phyloP scores from a whole-genome alignment of 192 early-diverging fungal species.

The Borealophlyctis nickersoniae region DNA sequence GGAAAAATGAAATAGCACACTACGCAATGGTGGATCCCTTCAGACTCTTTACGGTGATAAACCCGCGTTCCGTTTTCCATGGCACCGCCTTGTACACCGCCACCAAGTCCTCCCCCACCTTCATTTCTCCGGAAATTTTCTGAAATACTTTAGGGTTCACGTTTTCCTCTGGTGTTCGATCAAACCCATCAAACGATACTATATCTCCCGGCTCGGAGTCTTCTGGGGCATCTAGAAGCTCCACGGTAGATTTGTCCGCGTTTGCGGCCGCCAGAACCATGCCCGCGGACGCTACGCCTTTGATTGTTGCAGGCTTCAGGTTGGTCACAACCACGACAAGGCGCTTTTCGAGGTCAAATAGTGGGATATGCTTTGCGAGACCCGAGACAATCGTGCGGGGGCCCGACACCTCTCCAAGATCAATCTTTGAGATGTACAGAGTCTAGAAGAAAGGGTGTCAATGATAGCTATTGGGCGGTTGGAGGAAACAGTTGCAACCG shows the following conservation, averaged over 20 bases:
- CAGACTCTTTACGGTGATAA: not conserved
- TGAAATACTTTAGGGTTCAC: constrained; percentile 67
- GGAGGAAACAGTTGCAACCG: not conserved
- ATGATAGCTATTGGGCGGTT: not conserved
- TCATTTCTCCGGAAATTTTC: constrained; percentile 53
- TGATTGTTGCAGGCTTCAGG: constrained; percentile 62
- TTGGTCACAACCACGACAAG: constrained; percentile 60
- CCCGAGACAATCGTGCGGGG: constrained; percentile 69
- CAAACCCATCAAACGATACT: constrained; percentile 54
- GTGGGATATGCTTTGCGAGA: constrained; percentile 51
- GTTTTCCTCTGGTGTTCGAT: constrained; percentile 38
- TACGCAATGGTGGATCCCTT: not conserved
- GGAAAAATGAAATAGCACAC: not conserved
- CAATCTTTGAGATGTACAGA: constrained; percentile 56
- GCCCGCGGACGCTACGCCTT: constrained; percentile 62
- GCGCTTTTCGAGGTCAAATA: constrained; percentile 53
- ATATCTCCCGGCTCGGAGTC: constrained; percentile 50
- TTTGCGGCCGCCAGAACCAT: constrained; percentile 62
- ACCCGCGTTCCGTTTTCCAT: not conserved
- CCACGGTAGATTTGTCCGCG: constrained; percentile 50
- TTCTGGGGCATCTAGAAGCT: constrained; percentile 54
- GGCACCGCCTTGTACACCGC: constrained; percentile 53
- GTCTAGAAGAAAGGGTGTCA: constrained; percentile 32
- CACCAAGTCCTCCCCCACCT: constrained; percentile 40
- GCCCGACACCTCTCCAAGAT: constrained; percentile 56